Evolutionary conservation across 2,329 filamentous ascomycete species (phyloP).

Genomic region (Xylaria multiplex): DNA sequence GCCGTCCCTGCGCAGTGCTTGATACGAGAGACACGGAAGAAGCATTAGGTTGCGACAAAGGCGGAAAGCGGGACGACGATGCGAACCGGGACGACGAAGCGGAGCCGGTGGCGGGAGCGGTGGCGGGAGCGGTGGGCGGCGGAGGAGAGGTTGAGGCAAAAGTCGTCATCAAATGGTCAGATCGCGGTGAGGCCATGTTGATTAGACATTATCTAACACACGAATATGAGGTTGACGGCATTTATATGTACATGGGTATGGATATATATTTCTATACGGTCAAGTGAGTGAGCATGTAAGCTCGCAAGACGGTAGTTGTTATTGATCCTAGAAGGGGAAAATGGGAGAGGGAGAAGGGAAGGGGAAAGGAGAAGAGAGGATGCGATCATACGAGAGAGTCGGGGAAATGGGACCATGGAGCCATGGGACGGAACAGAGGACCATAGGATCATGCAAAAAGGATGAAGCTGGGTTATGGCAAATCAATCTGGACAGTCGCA

Average conservation of each 20-base stretch:
- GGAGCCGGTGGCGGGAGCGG: background rate
- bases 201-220: background rate
- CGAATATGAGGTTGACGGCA: too few relatives aligned
- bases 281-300: too few relatives aligned
- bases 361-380: background rate
- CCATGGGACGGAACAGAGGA: background rate
- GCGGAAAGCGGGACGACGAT: conserved; percentile 51
- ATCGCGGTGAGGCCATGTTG: conserved; percentile 22
- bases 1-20: conserved; percentile 65
- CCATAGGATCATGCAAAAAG: background rate
- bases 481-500: conserved; percentile 2
- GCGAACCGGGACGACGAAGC: conserved; percentile 18
- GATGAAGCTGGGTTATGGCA: background rate
- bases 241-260: too few relatives aligned
- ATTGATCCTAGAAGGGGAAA: background rate
- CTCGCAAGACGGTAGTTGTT: too few relatives aligned
- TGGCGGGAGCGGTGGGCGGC: background rate
- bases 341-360: too few relatives aligned
- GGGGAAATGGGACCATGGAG: background rate
- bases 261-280: too few relatives aligned
- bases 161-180: conserved; percentile 2
- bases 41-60: conserved; percentile 59
- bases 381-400: background rate
- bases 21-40: conserved; percentile 64
- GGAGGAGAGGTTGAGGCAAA: conserved; percentile 1